Percentiles rank a stretch among this genome's conserved stretches.
These are phyloP conservation scores for Exutisphaerella laricina DNA, from an alignment of 2,329 filamentous ascomycete species.

Conservation along the genomic window DNA sequence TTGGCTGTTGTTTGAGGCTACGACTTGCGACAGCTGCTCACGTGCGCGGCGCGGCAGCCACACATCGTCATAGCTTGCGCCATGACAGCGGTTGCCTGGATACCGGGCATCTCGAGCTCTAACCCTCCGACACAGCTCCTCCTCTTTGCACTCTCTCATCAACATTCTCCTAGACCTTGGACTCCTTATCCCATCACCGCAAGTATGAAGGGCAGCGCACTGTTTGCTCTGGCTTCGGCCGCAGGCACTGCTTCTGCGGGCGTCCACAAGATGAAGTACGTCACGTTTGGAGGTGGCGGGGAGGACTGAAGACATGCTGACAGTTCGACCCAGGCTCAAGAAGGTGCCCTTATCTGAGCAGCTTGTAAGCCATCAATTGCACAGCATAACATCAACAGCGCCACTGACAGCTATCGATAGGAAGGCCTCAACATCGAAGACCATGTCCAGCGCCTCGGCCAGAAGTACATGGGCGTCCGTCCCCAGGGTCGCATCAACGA, in stretches of 20 bases:
- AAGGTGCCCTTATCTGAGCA: constrained; percentile 91
- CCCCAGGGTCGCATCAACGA: constrained; percentile 64
- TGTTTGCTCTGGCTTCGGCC: constrained; percentile 69
- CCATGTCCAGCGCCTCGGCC: constrained; percentile 75
- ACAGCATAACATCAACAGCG: constrained; percentile 2
- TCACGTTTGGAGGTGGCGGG: constrained; percentile 1
- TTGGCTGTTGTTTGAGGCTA: too few relatives aligned
- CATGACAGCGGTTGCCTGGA: too few relatives aligned
- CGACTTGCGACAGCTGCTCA: too few relatives aligned
- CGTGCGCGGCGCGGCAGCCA: too few relatives aligned
- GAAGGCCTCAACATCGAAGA: constrained; percentile 71
- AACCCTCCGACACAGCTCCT: constrained; percentile 1
- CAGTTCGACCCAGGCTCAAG: constrained; percentile 50
- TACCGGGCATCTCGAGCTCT: too few relatives aligned
- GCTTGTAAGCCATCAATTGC: constrained; percentile 58
- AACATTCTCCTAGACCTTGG: constrained; percentile 11
- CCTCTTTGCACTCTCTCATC: constrained; percentile 7
- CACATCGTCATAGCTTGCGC: too few relatives aligned
- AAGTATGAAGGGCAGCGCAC: constrained; percentile 76
- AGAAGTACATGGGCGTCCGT: constrained; percentile 91
- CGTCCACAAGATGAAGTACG: constrained; percentile 70
- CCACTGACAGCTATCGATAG: constrained; percentile 40
- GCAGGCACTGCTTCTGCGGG: constrained; percentile 69
- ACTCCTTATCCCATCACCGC: constrained; percentile 11
- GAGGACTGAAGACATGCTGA: constrained; percentile 11